Evolutionary conservation across 345 rosid species (phyloP), one percentile per base, ranked within the genome.

Genomic region (Lumnitzera littorea): DNA sequence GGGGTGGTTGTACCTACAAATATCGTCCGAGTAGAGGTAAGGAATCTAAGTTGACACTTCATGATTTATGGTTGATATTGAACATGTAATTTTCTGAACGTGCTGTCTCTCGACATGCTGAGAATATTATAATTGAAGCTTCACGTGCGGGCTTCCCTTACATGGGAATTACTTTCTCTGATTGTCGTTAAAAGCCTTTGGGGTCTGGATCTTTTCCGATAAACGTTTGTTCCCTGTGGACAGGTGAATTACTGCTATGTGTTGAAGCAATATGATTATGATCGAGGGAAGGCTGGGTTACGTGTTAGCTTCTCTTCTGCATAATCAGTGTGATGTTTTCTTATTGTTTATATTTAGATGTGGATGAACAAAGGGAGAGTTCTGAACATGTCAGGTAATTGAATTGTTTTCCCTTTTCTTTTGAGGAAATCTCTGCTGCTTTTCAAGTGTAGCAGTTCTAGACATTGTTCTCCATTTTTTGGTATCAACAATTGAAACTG

Each of bases 1-100:
- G 99, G 99, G 56, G 66, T 94, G 51, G 95, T 94, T 65, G 64
- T 94, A 48, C 97, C 99, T 29, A 83, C 87, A 12, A 78, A 68
- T 74, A 65, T 84, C n/a, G 81, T 87, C 73, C 96, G 97, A 36
- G 64, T 94, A 78, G 99, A 94, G 99, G 97, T 90, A 27, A 53
- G 54, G 43, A n/a, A 25, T 48, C 57, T 58, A 24, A 13, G 3
- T 13, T 25, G 3, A 24, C 55, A 20, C 8, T 57, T 24, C 4
- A 11, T 7, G 4, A 14, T 31, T 2, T 46, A 13, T 25, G 12
- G 14, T 41, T 4, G 50, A 43, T 29, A 43, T 25, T 29, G 12
- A 16, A 15, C 57, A 24, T n/a, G 9, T 16, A 15, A 23, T 49
- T 48, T 27, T 24, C 41, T 7, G n/a, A 46, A 60, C 12, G 10